phyloP scores from a whole-genome alignment of 2,329 filamentous ascomycete genomes.

The Mycosphaerelloides madeirae region DNA sequence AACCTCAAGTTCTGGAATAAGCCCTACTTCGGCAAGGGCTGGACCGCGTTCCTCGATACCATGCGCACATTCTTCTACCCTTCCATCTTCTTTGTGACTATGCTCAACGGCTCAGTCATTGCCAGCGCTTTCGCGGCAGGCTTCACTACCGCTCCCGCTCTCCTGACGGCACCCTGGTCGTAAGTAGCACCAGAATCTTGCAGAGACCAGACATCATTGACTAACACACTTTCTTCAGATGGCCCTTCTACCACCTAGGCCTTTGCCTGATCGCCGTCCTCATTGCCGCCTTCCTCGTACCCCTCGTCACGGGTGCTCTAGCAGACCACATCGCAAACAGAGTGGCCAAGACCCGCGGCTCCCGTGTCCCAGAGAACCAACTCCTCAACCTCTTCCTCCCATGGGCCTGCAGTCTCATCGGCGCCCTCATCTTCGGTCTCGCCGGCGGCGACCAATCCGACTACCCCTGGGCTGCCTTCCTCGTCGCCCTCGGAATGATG shows the following conservation, averaged over 20 bases:
- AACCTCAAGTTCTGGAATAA: conserved; percentile 24
- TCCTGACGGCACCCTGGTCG: conserved; percentile 22
- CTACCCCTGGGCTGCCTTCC: conserved; percentile 26
- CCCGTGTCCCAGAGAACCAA: conserved; percentile 27
- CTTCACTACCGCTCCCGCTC: conserved; percentile 25
- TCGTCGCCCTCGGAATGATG: conserved; percentile 28
- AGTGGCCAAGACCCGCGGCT: conserved; percentile 24
- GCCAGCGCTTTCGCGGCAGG: conserved; percentile 23
- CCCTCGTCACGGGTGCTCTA: conserved; percentile 22
- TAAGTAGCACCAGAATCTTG: no score
- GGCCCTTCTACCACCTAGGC: conserved; percentile 9
- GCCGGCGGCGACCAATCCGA: conserved; percentile 17
- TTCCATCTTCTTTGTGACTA: conserved; percentile 30
- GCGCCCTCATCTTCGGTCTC: conserved; percentile 27
- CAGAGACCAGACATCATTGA: no score
- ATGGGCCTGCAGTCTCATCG: conserved; percentile 22
- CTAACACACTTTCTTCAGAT: neutral
- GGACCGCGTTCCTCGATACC: conserved; percentile 28
- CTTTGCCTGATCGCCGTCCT: conserved; percentile 24
- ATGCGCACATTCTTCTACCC: conserved; percentile 30
- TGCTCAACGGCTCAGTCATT: conserved; percentile 30
- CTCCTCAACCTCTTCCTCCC: conserved; percentile 28
- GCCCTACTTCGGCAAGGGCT: conserved; percentile 23
- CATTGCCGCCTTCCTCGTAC: conserved; percentile 23
- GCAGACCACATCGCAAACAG: conserved; percentile 27